A percentile compares a stretch with the other conserved stretches of the same genome.
phyloP scores from a whole-genome alignment of 2,329 filamentous ascomycete genomes.

The Cadophora malorum region DNA sequence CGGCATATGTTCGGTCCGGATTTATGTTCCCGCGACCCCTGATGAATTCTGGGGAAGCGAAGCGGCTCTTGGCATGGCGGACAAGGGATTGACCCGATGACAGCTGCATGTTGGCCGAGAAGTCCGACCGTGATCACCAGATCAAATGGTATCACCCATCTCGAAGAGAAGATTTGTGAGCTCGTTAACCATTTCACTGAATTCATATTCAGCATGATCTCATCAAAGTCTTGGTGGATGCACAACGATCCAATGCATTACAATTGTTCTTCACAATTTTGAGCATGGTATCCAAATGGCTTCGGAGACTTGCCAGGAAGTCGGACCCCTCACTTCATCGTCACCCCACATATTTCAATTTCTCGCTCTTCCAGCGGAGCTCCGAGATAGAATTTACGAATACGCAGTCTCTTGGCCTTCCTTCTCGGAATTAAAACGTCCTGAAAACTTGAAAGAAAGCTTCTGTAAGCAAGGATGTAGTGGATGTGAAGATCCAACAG shows the following conservation, averaged over 20 bases:
- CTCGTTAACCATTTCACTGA: neutral
- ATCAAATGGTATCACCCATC: neutral
- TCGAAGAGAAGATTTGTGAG: neutral
- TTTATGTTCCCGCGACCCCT: no score
- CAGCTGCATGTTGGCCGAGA: neutral
- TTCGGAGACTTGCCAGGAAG: neutral
- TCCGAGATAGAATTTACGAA: slow-evolving; percentile 28
- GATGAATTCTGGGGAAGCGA: neutral
- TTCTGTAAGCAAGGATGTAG: neutral
- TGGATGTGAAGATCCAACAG: neutral
- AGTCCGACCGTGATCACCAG: neutral
- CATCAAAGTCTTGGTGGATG: neutral
- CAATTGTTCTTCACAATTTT: neutral
- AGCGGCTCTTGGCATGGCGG: neutral
- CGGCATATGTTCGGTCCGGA: neutral
- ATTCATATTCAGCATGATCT: neutral
- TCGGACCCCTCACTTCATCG: neutral
- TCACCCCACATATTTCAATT: slow-evolving; percentile 10
- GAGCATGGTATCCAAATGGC: neutral
- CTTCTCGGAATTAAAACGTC: neutral
- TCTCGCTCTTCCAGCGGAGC: slow-evolving; percentile 26
- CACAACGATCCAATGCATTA: no score
- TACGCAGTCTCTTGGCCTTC: slow-evolving; percentile 28
- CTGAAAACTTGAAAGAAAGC: neutral
- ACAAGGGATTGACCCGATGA: neutral